A percentile compares a stretch with the other conserved stretches of the same genome.
Evolutionary conservation across 257 asterid genomes (phyloP).

Genomic region (Buddleja alternifolia): DNA sequence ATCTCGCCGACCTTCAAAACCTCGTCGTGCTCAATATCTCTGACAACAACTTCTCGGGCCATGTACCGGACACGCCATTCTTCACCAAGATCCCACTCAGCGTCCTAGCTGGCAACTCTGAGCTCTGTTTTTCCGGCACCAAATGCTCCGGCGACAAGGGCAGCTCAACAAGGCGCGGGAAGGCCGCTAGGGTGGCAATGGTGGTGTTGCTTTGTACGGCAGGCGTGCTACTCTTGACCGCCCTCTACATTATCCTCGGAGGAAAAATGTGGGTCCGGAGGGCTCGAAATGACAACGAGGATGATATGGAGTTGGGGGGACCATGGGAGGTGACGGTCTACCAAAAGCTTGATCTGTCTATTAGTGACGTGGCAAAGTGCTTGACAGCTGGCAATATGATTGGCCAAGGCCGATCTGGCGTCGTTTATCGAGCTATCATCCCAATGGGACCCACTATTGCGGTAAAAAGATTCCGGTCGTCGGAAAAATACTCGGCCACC

Average conservation of each 20-base stretch:
- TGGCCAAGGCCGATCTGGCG: slow-evolving; percentile 73
- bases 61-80: slow-evolving; percentile 68
- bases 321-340: slow-evolving; percentile 86
- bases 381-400: slow-evolving; percentile 51
- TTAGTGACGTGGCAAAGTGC: slow-evolving; percentile 52
- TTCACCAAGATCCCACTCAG: slow-evolving; percentile 68
- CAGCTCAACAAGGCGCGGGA: slow-evolving; percentile 35
- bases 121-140: slow-evolving; percentile 58
- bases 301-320: slow-evolving; percentile 60
- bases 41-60: slow-evolving; percentile 71
- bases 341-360: slow-evolving; percentile 69
- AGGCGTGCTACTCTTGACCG: slow-evolving; percentile 49
- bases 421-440: slow-evolving; percentile 56
- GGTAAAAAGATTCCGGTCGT: slow-evolving; percentile 55
- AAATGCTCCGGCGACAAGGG: slow-evolving; percentile 42
- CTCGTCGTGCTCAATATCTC: slow-evolving; percentile 79
- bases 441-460: slow-evolving; percentile 59
- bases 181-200: slow-evolving; percentile 71
- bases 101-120: slow-evolving; percentile 60
- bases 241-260: slow-evolving; percentile 63
- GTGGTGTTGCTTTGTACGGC: slow-evolving; percentile 70
- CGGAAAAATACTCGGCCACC: slow-evolving; percentile 53
- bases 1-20: slow-evolving; percentile 59
- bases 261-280: slow-evolving; percentile 44
- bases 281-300: slow-evolving; percentile 42